Conservation (phyloP, 805 yeast species). For the Ogataea angusta region DNA sequence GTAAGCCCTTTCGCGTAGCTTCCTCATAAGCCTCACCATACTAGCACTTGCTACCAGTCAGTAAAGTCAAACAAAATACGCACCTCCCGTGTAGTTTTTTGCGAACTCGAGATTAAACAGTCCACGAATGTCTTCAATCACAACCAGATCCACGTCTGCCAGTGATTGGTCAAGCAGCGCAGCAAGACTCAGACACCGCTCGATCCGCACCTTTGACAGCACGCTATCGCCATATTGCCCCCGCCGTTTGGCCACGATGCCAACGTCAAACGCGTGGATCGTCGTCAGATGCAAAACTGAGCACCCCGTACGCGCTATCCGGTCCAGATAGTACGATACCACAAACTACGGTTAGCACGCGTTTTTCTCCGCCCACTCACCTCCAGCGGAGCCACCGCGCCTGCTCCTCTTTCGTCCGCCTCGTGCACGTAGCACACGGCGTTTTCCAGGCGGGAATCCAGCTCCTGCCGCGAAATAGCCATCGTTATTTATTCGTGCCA, state of each 20-base stretch:
- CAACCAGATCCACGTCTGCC: constrained; percentile 13
- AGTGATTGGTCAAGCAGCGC: constrained; percentile 5
- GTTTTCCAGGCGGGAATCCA: not conserved
- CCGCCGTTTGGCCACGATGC: not conserved
- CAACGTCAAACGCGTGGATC: constrained; percentile 1
- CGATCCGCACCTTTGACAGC: constrained; percentile 8
- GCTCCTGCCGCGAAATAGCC: not conserved
- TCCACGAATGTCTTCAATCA: constrained; percentile 29
- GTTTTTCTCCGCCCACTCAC: not conserved
- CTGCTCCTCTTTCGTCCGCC: not conserved
- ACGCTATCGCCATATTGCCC: not conserved
- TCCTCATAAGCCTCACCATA: constrained; percentile 16
- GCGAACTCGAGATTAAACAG: constrained; percentile 26
- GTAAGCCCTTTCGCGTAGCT: constrained; percentile 25
- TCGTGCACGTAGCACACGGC: constrained; percentile 8
- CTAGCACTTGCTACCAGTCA: constrained; percentile 19
- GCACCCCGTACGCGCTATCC: constrained; percentile 3
- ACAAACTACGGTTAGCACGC: constrained; percentile 4
- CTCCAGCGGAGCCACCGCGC: not conserved
- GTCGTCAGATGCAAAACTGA: constrained; percentile 4
- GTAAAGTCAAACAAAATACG: constrained; percentile 13
- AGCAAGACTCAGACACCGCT: constrained; percentile 16
- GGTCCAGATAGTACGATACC: constrained; percentile 13
- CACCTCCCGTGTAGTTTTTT: constrained; percentile 24
- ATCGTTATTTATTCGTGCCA: not conserved